Conservation (phyloP, 495 filamentous ascomycete species). For the Cercophora newfieldiana region DNA sequence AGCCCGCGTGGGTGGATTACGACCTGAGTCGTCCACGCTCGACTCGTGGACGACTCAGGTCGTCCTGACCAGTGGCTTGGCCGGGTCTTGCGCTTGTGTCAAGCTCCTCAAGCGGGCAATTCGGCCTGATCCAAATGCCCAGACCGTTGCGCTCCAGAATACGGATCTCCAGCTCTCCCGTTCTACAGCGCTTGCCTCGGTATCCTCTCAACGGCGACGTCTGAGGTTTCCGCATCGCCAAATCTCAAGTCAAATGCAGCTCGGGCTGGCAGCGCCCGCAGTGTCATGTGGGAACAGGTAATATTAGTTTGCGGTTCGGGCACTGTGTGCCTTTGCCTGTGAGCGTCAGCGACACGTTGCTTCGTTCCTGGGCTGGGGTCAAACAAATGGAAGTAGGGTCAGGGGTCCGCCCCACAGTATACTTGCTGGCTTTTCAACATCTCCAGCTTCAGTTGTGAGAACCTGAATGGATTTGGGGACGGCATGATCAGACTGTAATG, state of each 20-base stretch:
- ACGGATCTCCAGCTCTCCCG: not conserved
- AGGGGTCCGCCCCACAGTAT: constrained; percentile 17
- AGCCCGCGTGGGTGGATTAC: not conserved
- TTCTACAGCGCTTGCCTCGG: not conserved
- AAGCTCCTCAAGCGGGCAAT: not conserved
- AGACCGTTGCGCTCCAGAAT: not conserved
- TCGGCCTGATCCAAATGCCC: not conserved
- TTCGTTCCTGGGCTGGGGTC: constrained; percentile 20
- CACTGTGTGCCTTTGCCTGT: constrained; percentile 9
- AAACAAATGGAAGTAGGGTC: constrained; percentile 25
- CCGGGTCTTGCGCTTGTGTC: not conserved
- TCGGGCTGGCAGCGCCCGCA: constrained; percentile 1
- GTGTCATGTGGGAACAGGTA: constrained; percentile 6
- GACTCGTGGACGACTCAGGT: not conserved
- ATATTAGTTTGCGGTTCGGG: constrained; percentile 5
- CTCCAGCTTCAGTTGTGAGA: constrained; percentile 13
- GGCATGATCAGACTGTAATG: constrained; percentile 4
- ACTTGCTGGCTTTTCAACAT: constrained; percentile 12
- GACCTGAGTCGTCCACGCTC: not conserved
- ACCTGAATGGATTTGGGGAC: constrained; percentile 13
- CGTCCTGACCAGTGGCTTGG: not conserved
- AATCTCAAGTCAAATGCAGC: not conserved
- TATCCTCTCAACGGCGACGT: not conserved
- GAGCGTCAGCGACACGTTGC: not conserved
- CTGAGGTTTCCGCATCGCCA: not conserved